Evolutionary conservation across 306 rosid species (phyloP), one percentile per base, ranked within the genome.

Genomic region (Cucurbita maxima): DNA sequence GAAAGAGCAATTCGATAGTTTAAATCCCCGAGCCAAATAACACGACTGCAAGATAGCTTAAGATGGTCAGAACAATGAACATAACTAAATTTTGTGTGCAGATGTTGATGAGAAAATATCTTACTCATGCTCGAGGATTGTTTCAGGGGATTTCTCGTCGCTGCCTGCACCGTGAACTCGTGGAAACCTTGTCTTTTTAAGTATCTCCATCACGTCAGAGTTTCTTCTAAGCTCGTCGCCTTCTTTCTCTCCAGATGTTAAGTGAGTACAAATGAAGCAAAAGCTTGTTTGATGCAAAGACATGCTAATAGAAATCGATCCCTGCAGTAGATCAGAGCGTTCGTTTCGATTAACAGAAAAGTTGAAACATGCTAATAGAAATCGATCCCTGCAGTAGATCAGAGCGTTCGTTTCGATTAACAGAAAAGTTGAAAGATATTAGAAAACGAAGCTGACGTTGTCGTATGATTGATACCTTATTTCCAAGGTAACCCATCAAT

Each of bases 11-110:
- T 95, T 72, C 99, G 96, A 76, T 95, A 95, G 79, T 95, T 95
- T 69, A 95, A 75, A 91, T 95, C 99, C 82, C 99, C 99, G 56
- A 95, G 99, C 99, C 99, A 95, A 76, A 95, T 91, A 34, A 91
- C 81, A 43, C 97, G 97, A 88, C 99, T 95, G 66, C 55, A 79
- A 19, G 20, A 62, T 71, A 76, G 40, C n/a, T 44, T 43, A 19
- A 12, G 34, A n/a, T 25, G 7, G 22, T 74, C 13, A 61, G 55
- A 59, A 59, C 7, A 36, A 43, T 14, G 58, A 58, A 55, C 10
- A 14, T 2, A 30, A 30, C 34, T 30, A 12, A 4, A 53, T 43
- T 10, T n/a, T 16, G 71, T 37, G 10, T 10, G 10, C 20, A 10
- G 55, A 19, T 25, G 37, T 43, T 13, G 57, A 68, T 15, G 43